Evolutionary conservation across 2,329 filamentous ascomycete genomes (phyloP).

Genomic region (Colletotrichum sidae): DNA sequence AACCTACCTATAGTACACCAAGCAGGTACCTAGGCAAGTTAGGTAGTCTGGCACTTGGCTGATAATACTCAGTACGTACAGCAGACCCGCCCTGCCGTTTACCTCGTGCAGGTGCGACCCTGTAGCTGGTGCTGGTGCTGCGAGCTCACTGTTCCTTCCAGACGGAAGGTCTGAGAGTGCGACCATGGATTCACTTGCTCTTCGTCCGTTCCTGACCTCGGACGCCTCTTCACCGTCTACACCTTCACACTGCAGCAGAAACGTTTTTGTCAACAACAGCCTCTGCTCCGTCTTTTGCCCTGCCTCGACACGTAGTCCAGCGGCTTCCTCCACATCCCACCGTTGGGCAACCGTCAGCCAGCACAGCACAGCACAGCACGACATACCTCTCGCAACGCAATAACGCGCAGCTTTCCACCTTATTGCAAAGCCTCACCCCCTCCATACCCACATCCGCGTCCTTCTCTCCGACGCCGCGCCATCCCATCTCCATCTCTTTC

Average conservation of each 20-base stretch:
- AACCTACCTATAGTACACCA: conserved; percentile 1
- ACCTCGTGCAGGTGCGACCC: neutral
- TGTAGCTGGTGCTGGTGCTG: neutral
- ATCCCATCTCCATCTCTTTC: conserved; percentile 6
- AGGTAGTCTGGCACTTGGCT: conserved; percentile 9
- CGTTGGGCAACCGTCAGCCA: conserved; percentile 1
- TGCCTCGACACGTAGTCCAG: neutral
- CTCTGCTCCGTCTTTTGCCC: neutral
- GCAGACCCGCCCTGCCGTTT: conserved; percentile 4
- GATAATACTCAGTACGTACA: conserved; percentile 8
- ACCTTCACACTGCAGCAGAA: no score
- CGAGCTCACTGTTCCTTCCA: no score
- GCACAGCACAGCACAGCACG: conserved; percentile 8
- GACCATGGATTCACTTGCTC: no score
- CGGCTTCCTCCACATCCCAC: conserved; percentile 8
- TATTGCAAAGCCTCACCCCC: conserved; percentile 26
- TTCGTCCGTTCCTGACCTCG: no score
- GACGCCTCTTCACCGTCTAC: no score
- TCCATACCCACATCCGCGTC: neutral
- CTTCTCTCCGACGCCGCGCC: conserved; percentile 1
- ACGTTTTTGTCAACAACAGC: neutral
- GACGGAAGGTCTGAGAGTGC: no score
- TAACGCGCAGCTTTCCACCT: neutral
- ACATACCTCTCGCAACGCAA: neutral
- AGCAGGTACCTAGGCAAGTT: neutral